These are phyloP conservation scores for Kwoniella sp. DNA, from an alignment of 768 basidiomycete species.

Conservation along the genomic window DNA sequence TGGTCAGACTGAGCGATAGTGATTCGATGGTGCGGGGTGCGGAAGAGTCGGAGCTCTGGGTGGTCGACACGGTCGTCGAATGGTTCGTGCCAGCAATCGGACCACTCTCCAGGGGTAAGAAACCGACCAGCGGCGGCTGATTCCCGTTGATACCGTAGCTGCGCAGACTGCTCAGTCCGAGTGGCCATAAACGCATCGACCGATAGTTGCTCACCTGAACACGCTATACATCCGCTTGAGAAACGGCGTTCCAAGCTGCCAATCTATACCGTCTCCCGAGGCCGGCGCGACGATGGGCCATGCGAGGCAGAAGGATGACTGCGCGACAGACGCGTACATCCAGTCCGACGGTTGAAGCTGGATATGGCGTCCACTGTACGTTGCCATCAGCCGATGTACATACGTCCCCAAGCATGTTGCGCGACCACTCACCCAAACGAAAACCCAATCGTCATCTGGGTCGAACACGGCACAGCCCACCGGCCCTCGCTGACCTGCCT, in stretches of 20 bases:
- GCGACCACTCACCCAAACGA: conserved; percentile 34
- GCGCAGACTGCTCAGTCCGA: no score
- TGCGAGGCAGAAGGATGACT: conserved; percentile 38
- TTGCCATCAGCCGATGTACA: neutral
- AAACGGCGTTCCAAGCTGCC: conserved; percentile 48
- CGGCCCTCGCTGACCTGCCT: conserved; percentile 36
- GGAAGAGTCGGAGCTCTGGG: conserved; percentile 15
- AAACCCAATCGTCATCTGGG: conserved; percentile 43
- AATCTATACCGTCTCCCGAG: conserved; percentile 43
- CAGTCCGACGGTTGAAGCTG: conserved; percentile 46
- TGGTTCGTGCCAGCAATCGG: no score
- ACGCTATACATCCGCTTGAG: conserved; percentile 41
- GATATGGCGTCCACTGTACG: conserved; percentile 23
- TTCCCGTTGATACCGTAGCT: conserved; percentile 43
- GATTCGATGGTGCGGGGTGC: conserved; percentile 21
- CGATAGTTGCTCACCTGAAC: conserved; percentile 26
- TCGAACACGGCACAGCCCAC: conserved; percentile 46
- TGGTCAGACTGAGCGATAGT: conserved; percentile 19
- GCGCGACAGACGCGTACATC: conserved; percentile 38
- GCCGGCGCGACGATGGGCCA: conserved; percentile 42
- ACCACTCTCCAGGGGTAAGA: conserved; percentile 30
- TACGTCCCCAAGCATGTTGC: neutral
- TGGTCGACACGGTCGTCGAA: no score
- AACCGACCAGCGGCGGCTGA: conserved; percentile 44
- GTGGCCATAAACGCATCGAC: neutral